These are phyloP conservation scores for Chlorella ohadii DNA, from an alignment of 139 green algal genomes.

Conservation along the genomic window DNA sequence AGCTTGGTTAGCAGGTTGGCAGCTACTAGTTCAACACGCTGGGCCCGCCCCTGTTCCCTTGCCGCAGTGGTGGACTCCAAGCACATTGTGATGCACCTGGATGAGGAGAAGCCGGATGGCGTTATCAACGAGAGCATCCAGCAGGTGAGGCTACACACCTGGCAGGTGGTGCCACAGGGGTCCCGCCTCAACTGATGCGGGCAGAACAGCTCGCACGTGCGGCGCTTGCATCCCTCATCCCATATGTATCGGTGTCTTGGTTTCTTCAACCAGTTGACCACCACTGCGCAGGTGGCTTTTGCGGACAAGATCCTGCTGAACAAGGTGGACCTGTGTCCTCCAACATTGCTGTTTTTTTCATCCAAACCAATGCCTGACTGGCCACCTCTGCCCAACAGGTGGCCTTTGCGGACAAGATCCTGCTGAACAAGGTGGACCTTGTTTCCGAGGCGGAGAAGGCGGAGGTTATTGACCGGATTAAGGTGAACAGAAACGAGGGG, in stretches of 20 bases:
- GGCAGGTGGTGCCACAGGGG: no score
- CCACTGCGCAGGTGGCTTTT: constrained; percentile 88
- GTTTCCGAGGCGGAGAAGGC: constrained; percentile 54
- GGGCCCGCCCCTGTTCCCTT: neutral
- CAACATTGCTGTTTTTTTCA: no score
- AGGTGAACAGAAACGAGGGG: no score
- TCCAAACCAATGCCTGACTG: no score
- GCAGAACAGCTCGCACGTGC: no score
- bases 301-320: constrained; percentile 91
- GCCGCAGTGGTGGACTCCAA: constrained; percentile 78
- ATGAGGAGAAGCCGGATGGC: constrained; percentile 85
- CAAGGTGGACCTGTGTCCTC: constrained; percentile 86
- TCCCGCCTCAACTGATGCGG: no score
- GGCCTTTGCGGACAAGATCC: constrained; percentile 87
- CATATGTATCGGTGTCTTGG: no score
- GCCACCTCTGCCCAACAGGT: constrained; percentile 83
- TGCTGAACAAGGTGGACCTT: constrained; percentile 90
- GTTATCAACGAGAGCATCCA: constrained; percentile 78
- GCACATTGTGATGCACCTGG: constrained; percentile 82
- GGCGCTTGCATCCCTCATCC: no score
- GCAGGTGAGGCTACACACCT: no score
- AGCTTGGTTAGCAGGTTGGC: neutral
- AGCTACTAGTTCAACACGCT: no score
- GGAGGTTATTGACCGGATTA: constrained; percentile 46
- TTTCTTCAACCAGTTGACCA: no score